Evolutionary conservation across 2,329 filamentous ascomycete species (phyloP).

Genomic region (Chrysoporthe puriensis): DNA sequence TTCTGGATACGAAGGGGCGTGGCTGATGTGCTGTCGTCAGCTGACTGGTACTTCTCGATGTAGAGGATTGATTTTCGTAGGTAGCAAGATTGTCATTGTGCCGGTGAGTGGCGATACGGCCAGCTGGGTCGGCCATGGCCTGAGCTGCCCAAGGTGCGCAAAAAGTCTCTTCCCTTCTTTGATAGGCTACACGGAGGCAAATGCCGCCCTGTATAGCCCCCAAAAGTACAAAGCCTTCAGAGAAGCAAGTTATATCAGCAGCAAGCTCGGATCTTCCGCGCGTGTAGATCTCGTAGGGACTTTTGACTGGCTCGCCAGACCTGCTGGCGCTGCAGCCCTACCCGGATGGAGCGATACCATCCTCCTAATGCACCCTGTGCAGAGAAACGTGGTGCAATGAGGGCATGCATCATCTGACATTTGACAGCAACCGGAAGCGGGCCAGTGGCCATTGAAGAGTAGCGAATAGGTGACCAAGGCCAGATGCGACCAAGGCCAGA

Average conservation of each 20-base stretch:
- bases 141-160: not conserved
- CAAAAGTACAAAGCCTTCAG: too few species aligned
- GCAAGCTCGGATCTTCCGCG: too few species aligned
- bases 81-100: conserved; percentile 13
- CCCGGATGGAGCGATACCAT: conserved; percentile 16
- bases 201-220: too few species aligned
- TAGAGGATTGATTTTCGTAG: conserved; percentile 21
- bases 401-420: not conserved
- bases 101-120: not conserved
- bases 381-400: not conserved
- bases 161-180: too few species aligned
- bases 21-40: conserved; percentile 18
- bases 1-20: conserved; percentile 29
- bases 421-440: not conserved
- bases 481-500: too few species aligned
- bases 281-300: too few species aligned
- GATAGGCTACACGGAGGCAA: too few species aligned
- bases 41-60: conserved; percentile 19
- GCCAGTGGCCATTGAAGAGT: not conserved
- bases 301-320: not conserved
- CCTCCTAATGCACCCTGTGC: conserved; percentile 17
- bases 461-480: not conserved
- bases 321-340: conserved; percentile 27
- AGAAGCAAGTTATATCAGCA: too few species aligned
- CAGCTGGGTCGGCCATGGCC: not conserved